phyloP scores from a whole-genome alignment of 2,329 filamentous ascomycete species.

The Fusarium sp. region DNA sequence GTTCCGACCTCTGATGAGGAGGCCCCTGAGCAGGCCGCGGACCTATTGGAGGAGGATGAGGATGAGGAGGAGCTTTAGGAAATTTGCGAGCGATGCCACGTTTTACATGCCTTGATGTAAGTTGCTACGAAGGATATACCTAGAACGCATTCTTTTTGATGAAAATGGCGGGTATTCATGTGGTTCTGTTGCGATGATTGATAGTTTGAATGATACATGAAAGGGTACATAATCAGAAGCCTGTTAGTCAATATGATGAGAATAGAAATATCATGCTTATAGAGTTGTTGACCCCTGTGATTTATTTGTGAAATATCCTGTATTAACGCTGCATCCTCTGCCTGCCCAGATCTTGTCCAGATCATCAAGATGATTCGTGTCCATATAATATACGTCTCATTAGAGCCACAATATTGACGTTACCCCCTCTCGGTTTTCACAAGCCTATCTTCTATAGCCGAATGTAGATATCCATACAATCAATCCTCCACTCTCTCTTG shows the following conservation, averaged over 20 bases:
- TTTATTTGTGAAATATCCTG: constrained; percentile 9
- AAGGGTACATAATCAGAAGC: constrained; percentile 39
- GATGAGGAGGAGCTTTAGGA: constrained; percentile 20
- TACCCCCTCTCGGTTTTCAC: not conserved
- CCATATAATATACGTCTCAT: constrained; percentile 16
- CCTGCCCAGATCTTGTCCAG: not conserved
- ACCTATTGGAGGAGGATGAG: constrained; percentile 14
- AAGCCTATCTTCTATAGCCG: constrained; percentile 65
- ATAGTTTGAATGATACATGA: constrained; percentile 40
- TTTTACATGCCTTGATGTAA: constrained; percentile 43
- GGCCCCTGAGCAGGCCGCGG: not conserved
- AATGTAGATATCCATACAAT: constrained; percentile 90
- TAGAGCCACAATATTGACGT: not conserved
- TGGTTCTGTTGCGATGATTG: constrained; percentile 32
- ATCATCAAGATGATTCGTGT: not conserved
- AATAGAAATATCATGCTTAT: constrained; percentile 35
- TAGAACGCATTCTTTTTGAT: constrained; percentile 40
- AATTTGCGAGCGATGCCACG: constrained; percentile 21
- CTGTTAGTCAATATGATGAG: constrained; percentile 30
- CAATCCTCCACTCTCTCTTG: constrained; percentile 87
- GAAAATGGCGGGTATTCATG: constrained; percentile 30
- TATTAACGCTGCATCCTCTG: constrained; percentile 10
- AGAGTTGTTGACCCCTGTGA: not conserved
- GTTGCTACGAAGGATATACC: constrained; percentile 45
- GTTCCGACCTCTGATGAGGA: constrained; percentile 3